A percentile compares a stretch with the other conserved stretches of the same genome.
Conservation (phyloP, 768 basidiomycete species). For the Mycena vulgaris region DNA sequence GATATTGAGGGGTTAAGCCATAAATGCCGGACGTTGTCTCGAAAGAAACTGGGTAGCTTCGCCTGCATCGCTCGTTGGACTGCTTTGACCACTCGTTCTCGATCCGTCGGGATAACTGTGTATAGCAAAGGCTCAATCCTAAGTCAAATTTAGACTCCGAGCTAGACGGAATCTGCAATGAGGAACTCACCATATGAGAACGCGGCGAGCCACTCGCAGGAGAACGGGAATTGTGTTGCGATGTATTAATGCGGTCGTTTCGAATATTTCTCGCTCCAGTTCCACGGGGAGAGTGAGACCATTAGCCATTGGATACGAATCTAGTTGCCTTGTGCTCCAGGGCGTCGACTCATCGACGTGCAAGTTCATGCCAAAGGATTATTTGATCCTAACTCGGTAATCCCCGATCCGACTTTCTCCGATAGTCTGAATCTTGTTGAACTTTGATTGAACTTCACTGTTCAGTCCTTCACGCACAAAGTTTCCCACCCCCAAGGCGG, state of each 20-base stretch:
- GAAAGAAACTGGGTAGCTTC: slow-evolving; percentile 8
- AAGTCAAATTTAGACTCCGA: background rate
- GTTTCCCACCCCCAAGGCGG: too few relatives aligned
- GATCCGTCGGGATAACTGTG: slow-evolving; percentile 3
- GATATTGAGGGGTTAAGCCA: background rate
- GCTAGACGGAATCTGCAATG: background rate
- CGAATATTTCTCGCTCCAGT: slow-evolving; percentile 12
- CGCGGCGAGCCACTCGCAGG: slow-evolving; percentile 7
- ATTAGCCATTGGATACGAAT: too few relatives aligned
- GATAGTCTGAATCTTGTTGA: too few relatives aligned
- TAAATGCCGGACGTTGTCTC: background rate
- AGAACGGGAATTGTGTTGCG: background rate
- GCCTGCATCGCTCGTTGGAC: background rate
- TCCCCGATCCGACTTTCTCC: too few relatives aligned
- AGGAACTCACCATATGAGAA: slow-evolving; percentile 4
- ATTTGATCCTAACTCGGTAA: too few relatives aligned
- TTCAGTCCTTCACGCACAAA: too few relatives aligned
- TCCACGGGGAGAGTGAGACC: too few relatives aligned
- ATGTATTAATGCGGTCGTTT: background rate
- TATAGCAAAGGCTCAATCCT: slow-evolving; percentile 29
- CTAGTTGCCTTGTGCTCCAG: too few relatives aligned
- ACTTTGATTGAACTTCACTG: too few relatives aligned
- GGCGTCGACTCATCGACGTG: too few relatives aligned
- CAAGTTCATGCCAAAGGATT: too few relatives aligned
- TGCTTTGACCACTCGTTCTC: background rate